These are phyloP conservation scores for Melampsora larici-populina DNA, from an alignment of 1,284 basidiomycete genomes.

Conservation along the genomic window DNA sequence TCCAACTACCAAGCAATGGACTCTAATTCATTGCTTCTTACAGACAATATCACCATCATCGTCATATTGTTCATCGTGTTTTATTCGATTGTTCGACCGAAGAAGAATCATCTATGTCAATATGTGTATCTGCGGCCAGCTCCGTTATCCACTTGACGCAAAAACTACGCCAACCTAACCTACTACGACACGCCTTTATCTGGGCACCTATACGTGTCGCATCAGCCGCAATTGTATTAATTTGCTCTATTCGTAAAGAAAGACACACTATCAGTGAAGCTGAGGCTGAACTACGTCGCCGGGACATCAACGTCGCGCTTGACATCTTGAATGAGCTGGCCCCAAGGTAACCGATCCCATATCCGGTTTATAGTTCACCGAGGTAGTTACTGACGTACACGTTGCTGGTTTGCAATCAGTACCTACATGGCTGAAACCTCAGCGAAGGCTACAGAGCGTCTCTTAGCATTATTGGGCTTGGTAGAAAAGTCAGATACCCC, in stretches of 20 bases:
- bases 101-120: not conserved
- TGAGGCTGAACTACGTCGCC: constrained; percentile 9
- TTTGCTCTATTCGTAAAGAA: constrained; percentile 9
- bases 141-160: not conserved
- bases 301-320: constrained; percentile 6
- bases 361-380: no score
- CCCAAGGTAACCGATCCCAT: not conserved
- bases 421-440: no score
- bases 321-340: constrained; percentile 22
- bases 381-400: no score
- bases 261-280: not conserved
- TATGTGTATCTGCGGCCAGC: not conserved
- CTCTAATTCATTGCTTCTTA: not conserved
- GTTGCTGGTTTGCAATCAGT: no score
- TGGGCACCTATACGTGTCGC: not conserved
- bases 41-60: constrained; percentile 19
- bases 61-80: constrained; percentile 3
- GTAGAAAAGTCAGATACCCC: no score
- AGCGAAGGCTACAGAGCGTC: no score
- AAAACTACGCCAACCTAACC: constrained; percentile 18
- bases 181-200: constrained; percentile 2
- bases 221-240: not conserved
- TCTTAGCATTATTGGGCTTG: no score
- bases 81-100: not conserved
- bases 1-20: not conserved